A percentile compares a stretch with the other conserved stretches of the same genome.
Conservation (phyloP, 2,329 filamentous ascomycete species). For the Hymenoscyphus albidus region DNA sequence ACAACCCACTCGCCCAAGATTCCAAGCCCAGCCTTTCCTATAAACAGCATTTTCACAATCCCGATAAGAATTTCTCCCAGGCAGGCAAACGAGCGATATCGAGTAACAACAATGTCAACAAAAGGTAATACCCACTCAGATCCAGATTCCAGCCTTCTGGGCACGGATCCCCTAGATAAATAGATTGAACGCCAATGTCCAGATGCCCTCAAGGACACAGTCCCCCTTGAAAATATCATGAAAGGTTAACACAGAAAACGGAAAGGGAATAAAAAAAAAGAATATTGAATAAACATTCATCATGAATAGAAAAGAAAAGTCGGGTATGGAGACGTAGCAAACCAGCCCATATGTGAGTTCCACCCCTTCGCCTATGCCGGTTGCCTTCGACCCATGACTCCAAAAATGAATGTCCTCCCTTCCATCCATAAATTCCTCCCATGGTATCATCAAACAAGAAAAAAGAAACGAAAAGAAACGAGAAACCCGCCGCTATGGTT, state of each 20-base stretch:
- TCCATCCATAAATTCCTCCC: conserved; percentile 11
- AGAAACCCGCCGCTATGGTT: conserved; percentile 38
- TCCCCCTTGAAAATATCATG: neutral
- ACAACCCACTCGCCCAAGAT: neutral
- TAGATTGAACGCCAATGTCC: neutral
- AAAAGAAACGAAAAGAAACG: neutral
- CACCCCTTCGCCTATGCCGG: neutral
- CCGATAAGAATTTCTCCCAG: neutral
- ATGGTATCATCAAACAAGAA: conserved; percentile 26
- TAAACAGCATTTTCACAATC: neutral
- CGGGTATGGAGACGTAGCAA: neutral
- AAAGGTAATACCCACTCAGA: neutral
- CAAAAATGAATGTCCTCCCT: conserved; percentile 7
- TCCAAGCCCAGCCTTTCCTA: neutral
- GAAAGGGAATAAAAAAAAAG: neutral
- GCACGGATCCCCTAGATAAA: no score
- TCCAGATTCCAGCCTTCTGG: neutral
- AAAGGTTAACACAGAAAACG: neutral
- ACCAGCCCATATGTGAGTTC: neutral
- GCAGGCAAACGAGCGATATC: neutral
- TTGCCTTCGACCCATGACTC: neutral
- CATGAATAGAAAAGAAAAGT: neutral
- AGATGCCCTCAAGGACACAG: neutral
- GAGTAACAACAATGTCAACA: neutral
- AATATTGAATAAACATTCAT: neutral